Evolutionary conservation across 1,139 yeast species (phyloP), one percentile per base, ranked within the genome.

Genomic region (Sugiyamaella grinbergsii): DNA sequence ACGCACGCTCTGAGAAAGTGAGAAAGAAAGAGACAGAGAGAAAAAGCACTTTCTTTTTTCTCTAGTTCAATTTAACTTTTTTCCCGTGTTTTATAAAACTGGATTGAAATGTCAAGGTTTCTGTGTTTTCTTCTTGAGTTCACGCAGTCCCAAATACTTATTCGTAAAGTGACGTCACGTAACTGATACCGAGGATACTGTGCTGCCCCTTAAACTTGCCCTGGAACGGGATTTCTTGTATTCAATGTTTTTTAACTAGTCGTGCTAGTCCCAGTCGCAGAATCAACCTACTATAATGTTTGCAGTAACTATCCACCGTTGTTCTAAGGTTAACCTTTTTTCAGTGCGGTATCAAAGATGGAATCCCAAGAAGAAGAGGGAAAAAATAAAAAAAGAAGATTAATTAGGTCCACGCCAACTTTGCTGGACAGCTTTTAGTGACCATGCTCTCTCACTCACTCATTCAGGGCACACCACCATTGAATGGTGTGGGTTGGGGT

Each of bases 111-210:
- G 40, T 23, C 28, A 37, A n/a, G n/a, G n/a, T n/a, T n/a, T 38
- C 8, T 15, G 24, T 4, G 10, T 22, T 24, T n/a, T 23, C 42
- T 13, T 13, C 32, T 38, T 23, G 6, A 13, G 42, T 38, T 38
- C 42, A 38, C 42, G 42, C 42, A n/a, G n/a, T n/a, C n/a, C n/a
- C n/a, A n/a, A n/a, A n/a, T n/a, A 38, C 31, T 19, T 37, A 24
- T 6, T 22, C 20, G 19, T 4, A 19, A 34, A 29, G 42, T 38
- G 42, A 38, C 42, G 42, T 38, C 42, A 38, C 42, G 42, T 38
- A 20, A 36, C 16, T 19, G 13, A 38, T 38, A 34, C 39, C 24
- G 24, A 19, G 23, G n/a, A n/a, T n/a, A n/a, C n/a, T n/a, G n/a
- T n/a, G n/a, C n/a, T 15, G 16, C 10, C 26, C n/a, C 8, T n/a